Conservation (phyloP, 768 basidiomycete species). For the Lentinula guzmanii region DNA sequence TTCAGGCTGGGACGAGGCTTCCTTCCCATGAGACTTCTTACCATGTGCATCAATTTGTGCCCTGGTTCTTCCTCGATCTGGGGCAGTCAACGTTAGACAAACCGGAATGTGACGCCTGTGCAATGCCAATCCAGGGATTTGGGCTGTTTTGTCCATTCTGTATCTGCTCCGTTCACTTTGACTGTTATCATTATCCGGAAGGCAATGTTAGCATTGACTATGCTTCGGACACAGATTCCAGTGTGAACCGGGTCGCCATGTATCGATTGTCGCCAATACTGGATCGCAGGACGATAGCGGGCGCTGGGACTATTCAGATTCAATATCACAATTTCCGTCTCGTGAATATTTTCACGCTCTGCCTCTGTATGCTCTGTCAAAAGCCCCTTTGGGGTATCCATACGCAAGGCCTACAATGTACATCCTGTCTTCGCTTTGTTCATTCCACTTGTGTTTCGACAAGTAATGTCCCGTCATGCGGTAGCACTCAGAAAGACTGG, state of each 20-base stretch:
- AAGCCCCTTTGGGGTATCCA: slow-evolving; percentile 70
- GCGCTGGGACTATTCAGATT: slow-evolving; percentile 14
- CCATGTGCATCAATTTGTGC: slow-evolving; percentile 60
- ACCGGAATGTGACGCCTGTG: slow-evolving; percentile 52
- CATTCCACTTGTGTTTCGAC: slow-evolving; percentile 46
- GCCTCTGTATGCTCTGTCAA: slow-evolving; percentile 62
- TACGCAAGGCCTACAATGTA: slow-evolving; percentile 60
- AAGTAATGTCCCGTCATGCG: slow-evolving; percentile 31
- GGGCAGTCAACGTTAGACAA: slow-evolving; percentile 22
- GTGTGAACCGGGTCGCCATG: slow-evolving; percentile 53
- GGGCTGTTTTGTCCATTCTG: slow-evolving; percentile 70
- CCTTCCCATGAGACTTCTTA: slow-evolving; percentile 13
- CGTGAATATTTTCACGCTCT: slow-evolving; percentile 68
- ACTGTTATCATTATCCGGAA: slow-evolving; percentile 70
- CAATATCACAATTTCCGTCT: slow-evolving; percentile 47
- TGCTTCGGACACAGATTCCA: slow-evolving; percentile 32
- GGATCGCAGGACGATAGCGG: slow-evolving; percentile 20
- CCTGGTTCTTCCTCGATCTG: slow-evolving; percentile 49
- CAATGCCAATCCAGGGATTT: slow-evolving; percentile 52
- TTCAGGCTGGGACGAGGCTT: slow-evolving; percentile 1
- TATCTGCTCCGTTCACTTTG: slow-evolving; percentile 64
- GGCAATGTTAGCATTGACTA: slow-evolving; percentile 59
- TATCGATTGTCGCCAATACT: slow-evolving; percentile 53
- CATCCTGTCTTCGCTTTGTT: slow-evolving; percentile 51
- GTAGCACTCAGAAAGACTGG: slow-evolving; percentile 30